A percentile compares a stretch with the other conserved stretches of the same genome.
These are phyloP conservation scores for Kluyveromyces dobzhanskii DNA, from an alignment of 805 yeast species.

Conservation along the genomic window DNA sequence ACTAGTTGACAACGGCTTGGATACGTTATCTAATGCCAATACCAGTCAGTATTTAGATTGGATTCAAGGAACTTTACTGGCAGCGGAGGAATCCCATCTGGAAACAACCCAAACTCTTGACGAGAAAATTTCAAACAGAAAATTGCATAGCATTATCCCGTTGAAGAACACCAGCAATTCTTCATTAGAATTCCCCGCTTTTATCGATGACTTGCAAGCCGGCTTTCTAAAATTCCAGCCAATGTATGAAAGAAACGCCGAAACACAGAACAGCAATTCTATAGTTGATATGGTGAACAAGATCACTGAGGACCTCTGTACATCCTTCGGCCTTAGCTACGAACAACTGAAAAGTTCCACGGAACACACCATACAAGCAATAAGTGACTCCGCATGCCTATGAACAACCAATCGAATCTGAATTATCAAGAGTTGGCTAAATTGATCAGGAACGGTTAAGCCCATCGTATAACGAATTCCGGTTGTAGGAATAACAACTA, in stretches of 20 bases:
- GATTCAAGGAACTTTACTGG: conserved; percentile 20
- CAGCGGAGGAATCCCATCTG: conserved; percentile 8
- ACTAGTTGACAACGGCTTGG: conserved; percentile 4
- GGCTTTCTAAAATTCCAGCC: too few species aligned
- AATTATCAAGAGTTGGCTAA: too few species aligned
- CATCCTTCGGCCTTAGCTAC: neutral
- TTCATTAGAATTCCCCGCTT: neutral
- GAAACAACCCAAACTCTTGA: conserved; percentile 18
- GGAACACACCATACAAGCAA: neutral
- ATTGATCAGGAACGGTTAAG: too few species aligned
- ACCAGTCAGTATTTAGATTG: conserved; percentile 22
- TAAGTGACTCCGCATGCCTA: too few species aligned
- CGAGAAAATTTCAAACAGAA: conserved; percentile 24
- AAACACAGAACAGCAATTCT: too few species aligned
- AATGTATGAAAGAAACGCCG: too few species aligned
- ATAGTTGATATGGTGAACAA: neutral
- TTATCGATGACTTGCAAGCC: too few species aligned
- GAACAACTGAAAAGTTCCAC: neutral
- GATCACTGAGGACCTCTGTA: neutral
- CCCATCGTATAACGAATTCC: too few species aligned
- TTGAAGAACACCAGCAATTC: conserved; percentile 3
- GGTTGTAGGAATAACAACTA: too few species aligned
- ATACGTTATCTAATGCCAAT: conserved; percentile 15
- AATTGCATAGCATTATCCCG: conserved; percentile 23
- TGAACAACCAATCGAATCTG: too few species aligned